These are phyloP conservation scores for Trypanosoma cruzi DNA, from an alignment of 208 protist genomes.

Conservation along the genomic window DNA sequence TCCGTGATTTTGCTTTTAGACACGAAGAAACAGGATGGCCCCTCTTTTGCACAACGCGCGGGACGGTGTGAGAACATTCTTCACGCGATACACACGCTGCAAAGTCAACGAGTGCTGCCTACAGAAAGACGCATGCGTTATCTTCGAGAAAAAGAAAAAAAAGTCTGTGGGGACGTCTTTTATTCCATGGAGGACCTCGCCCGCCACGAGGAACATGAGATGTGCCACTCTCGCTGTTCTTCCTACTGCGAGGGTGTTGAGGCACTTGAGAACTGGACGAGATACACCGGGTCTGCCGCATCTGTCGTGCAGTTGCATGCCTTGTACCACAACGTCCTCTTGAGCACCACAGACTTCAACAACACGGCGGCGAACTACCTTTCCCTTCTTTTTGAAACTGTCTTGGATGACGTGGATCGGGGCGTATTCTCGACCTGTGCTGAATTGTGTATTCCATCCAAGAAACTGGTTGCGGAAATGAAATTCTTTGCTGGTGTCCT, in stretches of 20 bases:
- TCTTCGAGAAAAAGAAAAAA: slow-evolving; percentile 12
- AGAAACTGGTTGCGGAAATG: slow-evolving; percentile 10
- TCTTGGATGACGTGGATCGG: slow-evolving; percentile 28
- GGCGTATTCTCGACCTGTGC: slow-evolving; percentile 28
- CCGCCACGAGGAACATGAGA: not conserved
- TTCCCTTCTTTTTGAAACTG: slow-evolving; percentile 11
- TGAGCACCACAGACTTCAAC: slow-evolving; percentile 3
- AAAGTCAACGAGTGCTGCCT: slow-evolving; percentile 9
- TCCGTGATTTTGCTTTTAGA: not conserved
- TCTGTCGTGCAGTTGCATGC: slow-evolving; percentile 25
- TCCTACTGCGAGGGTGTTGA: slow-evolving; percentile 24
- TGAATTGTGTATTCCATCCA: slow-evolving; percentile 15
- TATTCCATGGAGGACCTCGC: not conserved
- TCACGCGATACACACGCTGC: slow-evolving; percentile 26
- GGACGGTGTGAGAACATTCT: slow-evolving; percentile 22
- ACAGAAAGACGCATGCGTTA: slow-evolving; percentile 21
- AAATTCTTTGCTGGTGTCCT: slow-evolving; percentile 28
- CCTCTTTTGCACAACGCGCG: not conserved
- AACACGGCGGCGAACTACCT: slow-evolving; percentile 13
- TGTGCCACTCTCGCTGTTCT: slow-evolving; percentile 23
- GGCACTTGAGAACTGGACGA: slow-evolving; percentile 16
- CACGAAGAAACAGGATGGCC: not conserved
- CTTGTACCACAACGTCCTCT: slow-evolving; percentile 27
- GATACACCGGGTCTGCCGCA: slow-evolving; percentile 8
- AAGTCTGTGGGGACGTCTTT: not conserved